Conservation (phyloP, 2,329 filamentous ascomycete species). For the Neofusicoccum parvum region DNA sequence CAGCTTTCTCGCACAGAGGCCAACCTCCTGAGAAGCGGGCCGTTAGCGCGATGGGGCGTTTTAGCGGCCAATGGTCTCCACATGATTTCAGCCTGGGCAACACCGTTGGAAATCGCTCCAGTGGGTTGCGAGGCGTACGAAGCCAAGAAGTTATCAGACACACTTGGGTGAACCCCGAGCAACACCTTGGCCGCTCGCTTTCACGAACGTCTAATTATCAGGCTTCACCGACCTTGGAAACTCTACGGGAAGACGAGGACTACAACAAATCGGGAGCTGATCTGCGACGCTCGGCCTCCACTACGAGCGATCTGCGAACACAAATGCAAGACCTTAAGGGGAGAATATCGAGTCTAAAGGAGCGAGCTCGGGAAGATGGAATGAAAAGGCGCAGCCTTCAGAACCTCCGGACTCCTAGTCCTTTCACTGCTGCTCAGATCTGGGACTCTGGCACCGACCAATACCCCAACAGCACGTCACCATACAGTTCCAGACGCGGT, state of each 20-base stretch:
- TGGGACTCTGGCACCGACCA: constrained; percentile 50
- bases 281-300: constrained; percentile 68
- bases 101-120: constrained; percentile 9
- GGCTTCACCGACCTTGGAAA: constrained; percentile 45
- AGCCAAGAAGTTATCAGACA: constrained; percentile 45
- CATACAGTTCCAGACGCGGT: neutral
- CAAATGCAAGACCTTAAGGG: constrained; percentile 86
- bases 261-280: constrained; percentile 26
- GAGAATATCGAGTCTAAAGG: constrained; percentile 77
- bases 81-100: constrained; percentile 24
- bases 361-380: constrained; percentile 77
- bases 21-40: constrained; percentile 35
- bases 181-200: constrained; percentile 6
- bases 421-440: constrained; percentile 72
- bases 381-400: constrained; percentile 76
- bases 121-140: constrained; percentile 38
- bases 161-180: constrained; percentile 11
- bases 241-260: constrained; percentile 45
- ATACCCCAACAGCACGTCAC: constrained; percentile 26
- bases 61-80: constrained; percentile 40
- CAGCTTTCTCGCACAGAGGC: constrained; percentile 24
- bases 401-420: constrained; percentile 73
- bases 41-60: constrained; percentile 42
- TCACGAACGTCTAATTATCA: constrained; percentile 33
- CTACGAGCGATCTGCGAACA: constrained; percentile 73